These are phyloP conservation scores for Wallemia ichthyophaga DNA, from an alignment of 1,284 basidiomycete genomes.

Conservation along the genomic window DNA sequence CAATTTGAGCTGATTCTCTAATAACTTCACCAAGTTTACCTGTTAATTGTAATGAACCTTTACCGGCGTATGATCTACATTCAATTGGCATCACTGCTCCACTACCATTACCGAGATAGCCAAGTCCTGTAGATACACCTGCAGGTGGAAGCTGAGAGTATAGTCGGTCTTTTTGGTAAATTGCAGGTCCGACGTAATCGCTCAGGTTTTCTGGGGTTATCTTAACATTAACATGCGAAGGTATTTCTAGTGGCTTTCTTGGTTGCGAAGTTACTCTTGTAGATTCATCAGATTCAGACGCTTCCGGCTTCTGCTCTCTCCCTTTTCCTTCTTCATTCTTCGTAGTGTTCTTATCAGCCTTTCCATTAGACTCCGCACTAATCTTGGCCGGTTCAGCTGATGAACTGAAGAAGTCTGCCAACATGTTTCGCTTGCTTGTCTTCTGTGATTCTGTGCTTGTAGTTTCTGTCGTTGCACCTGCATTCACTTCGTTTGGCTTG, in stretches of 20 bases:
- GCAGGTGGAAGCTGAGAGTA: constrained; percentile 54
- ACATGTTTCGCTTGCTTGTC: constrained; percentile 5
- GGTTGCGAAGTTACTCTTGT: constrained; percentile 35
- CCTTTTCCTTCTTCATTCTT: constrained; percentile 6
- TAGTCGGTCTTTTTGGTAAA: constrained; percentile 84
- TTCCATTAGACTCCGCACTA: constrained; percentile 1
- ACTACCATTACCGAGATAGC: constrained; percentile 82
- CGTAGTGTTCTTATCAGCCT: too few relatives aligned
- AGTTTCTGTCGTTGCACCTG: constrained; percentile 8
- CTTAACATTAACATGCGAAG: constrained; percentile 41
- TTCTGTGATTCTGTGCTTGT: constrained; percentile 8
- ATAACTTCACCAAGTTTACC: constrained; percentile 97
- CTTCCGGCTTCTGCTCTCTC: constrained; percentile 12
- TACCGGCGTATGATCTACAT: constrained; percentile 59
- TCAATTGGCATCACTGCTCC: constrained; percentile 95
- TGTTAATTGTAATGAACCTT: constrained; percentile 62
- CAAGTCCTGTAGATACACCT: constrained; percentile 76
- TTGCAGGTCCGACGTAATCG: constrained; percentile 82
- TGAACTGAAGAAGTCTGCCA: constrained; percentile 3
- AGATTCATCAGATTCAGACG: constrained; percentile 6
- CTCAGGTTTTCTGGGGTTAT: constrained; percentile 68
- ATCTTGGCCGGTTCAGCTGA: constrained; percentile 4
- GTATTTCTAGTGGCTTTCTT: constrained; percentile 52
- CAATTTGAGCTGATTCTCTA: constrained; percentile 79
- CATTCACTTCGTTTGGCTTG: constrained; percentile 4